phyloP scores from a whole-genome alignment of 441 rosid genomes.

The Corymbia calophylla region DNA sequence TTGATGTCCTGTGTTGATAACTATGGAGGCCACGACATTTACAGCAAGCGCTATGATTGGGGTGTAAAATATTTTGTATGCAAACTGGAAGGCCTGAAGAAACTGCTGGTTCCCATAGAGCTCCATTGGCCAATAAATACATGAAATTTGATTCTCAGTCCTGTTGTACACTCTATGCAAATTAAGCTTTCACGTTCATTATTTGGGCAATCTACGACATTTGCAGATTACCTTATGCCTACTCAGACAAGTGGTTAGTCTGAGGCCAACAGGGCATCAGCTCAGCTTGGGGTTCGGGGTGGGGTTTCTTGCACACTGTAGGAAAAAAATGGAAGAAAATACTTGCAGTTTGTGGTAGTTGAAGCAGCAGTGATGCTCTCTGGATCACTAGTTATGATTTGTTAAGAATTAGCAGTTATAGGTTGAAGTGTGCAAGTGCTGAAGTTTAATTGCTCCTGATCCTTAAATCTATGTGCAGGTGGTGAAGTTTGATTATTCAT shows the following conservation, averaged over 20 bases:
- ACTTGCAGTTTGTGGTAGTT: background rate
- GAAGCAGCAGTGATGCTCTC: background rate
- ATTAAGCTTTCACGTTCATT: background rate
- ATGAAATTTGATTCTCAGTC: background rate
- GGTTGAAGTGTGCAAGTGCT: background rate
- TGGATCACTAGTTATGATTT: background rate
- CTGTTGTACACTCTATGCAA: background rate
- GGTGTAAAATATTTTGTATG: background rate
- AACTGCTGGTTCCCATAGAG: background rate
- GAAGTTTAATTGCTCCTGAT: background rate
- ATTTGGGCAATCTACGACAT: background rate
- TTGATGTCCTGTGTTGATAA: background rate
- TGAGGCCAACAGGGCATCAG: background rate
- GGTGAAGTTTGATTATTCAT: background rate
- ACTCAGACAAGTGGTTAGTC: background rate
- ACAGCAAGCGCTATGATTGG: background rate
- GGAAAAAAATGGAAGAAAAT: background rate
- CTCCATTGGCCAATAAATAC: background rate
- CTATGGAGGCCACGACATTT: background rate
- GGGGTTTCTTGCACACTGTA: background rate
- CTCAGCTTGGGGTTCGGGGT: background rate
- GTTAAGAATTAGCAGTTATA: background rate
- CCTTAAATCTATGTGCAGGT: background rate
- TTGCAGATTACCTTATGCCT: background rate
- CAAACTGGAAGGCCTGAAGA: background rate